phyloP scores from a whole-genome alignment of 768 basidiomycete species.

The Xerocomus potaroensis region DNA sequence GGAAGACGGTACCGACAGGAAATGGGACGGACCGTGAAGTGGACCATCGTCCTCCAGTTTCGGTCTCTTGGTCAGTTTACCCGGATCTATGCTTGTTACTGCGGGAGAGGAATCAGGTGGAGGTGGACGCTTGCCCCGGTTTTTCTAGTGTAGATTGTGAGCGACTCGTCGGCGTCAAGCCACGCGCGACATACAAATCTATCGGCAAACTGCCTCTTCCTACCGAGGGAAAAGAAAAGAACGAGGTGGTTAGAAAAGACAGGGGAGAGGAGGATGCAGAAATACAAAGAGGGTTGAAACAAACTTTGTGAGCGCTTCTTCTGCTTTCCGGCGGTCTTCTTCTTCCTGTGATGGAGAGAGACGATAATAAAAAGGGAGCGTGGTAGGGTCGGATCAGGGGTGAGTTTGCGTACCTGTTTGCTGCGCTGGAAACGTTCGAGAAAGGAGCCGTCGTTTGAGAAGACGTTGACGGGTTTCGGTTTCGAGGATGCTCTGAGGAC shows the following conservation, averaged over 20 bases:
- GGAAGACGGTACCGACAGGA: too few species aligned
- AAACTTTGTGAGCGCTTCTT: conserved; percentile 49
- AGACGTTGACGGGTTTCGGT: conserved; percentile 53
- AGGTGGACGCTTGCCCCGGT: conserved; percentile 51
- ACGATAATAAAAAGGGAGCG: not conserved
- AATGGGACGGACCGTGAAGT: conserved; percentile 15
- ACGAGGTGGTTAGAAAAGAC: not conserved
- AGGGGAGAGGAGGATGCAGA: too few species aligned
- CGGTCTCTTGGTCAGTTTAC: conserved; percentile 35
- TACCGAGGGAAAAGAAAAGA: conserved; percentile 27
- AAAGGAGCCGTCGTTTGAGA: conserved; percentile 68
- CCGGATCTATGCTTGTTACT: conserved; percentile 33
- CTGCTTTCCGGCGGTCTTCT: conserved; percentile 51
- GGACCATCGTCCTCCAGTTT: conserved; percentile 23
- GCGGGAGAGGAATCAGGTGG: conserved; percentile 37
- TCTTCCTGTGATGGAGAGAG: conserved; percentile 49
- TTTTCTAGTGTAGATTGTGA: conserved; percentile 40
- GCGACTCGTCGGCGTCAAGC: not conserved
- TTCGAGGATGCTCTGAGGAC: conserved; percentile 23
- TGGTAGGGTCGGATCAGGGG: not conserved
- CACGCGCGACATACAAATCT: conserved; percentile 48
- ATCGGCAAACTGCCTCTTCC: conserved; percentile 57
- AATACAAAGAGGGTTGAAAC: conserved; percentile 12
- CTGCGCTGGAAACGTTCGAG: conserved; percentile 57
- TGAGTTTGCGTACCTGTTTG: conserved; percentile 42